phyloP scores from a whole-genome alignment of 192 early-diverging fungal genomes.

The Obelidium mucronatum region DNA sequence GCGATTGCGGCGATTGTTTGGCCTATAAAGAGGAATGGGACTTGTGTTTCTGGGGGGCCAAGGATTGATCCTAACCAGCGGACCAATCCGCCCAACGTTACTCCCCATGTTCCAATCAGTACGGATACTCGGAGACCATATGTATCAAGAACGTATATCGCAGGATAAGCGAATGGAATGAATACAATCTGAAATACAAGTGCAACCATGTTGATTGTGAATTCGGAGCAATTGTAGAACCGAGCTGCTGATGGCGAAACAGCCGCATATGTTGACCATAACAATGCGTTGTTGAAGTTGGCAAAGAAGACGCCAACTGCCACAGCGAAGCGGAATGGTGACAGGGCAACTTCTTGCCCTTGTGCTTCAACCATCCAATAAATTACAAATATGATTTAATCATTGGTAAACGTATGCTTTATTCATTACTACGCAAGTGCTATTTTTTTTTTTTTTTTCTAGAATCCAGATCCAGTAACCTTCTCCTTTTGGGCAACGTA shows the following conservation, averaged over 20 bases:
- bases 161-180: slow-evolving; percentile 10
- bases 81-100: slow-evolving; percentile 10
- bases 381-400: too few relatives aligned
- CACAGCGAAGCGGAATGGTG: slow-evolving; percentile 19
- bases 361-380: too few relatives aligned
- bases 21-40: slow-evolving; percentile 18
- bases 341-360: neutral
- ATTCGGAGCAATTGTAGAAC: slow-evolving; percentile 22
- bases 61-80: slow-evolving; percentile 6
- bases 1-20: slow-evolving; percentile 16
- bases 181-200: slow-evolving; percentile 29
- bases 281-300: slow-evolving; percentile 24
- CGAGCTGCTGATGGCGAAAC: slow-evolving; percentile 23
- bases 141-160: slow-evolving; percentile 12
- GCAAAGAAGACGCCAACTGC: slow-evolving; percentile 31
- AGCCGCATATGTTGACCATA: slow-evolving; percentile 32
- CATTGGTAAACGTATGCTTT: too few relatives aligned
- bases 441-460: too few relatives aligned
- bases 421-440: too few relatives aligned
- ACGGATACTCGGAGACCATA: slow-evolving; percentile 11
- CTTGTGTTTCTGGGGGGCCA: neutral
- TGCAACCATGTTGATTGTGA: slow-evolving; percentile 19
- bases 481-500: slow-evolving; percentile 54
- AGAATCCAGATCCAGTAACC: slow-evolving; percentile 34
- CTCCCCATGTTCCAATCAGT: slow-evolving; percentile 22